These are phyloP conservation scores for Pulveroboletus sp. DNA, from an alignment of 1,284 basidiomycete species.

Conservation along the genomic window DNA sequence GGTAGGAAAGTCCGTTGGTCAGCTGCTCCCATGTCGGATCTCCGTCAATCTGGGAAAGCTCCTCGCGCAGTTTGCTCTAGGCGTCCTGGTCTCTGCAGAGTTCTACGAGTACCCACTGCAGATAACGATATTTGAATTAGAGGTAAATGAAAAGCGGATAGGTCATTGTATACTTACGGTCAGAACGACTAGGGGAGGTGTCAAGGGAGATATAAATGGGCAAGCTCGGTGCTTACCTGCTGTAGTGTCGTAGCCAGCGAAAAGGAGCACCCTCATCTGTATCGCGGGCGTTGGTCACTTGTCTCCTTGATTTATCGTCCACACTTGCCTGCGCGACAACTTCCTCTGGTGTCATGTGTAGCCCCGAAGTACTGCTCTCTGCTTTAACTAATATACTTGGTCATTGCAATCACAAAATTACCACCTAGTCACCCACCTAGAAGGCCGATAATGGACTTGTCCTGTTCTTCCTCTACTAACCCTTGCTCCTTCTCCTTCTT, in stretches of 20 bases:
- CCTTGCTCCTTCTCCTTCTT: constrained; percentile 42
- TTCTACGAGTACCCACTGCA: constrained; percentile 31
- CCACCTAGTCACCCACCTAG: constrained; percentile 43
- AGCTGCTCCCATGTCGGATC: constrained; percentile 41
- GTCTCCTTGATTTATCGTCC: constrained; percentile 38
- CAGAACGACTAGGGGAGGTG: constrained; percentile 14
- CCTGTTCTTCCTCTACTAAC: constrained; percentile 24
- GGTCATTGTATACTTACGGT: constrained; percentile 13
- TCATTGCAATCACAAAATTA: neutral
- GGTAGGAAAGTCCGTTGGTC: constrained; percentile 35
- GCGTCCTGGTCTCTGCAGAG: constrained; percentile 24
- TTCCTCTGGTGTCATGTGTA: constrained; percentile 47
- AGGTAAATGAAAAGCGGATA: neutral
- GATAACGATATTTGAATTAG: neutral
- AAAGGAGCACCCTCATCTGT: constrained; percentile 37
- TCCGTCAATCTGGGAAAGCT: constrained; percentile 36
- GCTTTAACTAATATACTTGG: constrained; percentile 47
- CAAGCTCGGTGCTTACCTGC: constrained; percentile 36
- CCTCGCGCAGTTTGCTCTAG: constrained; percentile 45
- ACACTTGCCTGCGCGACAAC: constrained; percentile 56
- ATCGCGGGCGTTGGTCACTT: neutral
- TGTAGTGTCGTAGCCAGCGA: constrained; percentile 48
- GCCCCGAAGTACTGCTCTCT: constrained; percentile 41
- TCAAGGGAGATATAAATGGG: neutral
- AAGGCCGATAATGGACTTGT: constrained; percentile 56